These are phyloP conservation scores for Botryosphaeria dothidea DNA, from an alignment of 2,329 filamentous ascomycete species.

Conservation along the genomic window DNA sequence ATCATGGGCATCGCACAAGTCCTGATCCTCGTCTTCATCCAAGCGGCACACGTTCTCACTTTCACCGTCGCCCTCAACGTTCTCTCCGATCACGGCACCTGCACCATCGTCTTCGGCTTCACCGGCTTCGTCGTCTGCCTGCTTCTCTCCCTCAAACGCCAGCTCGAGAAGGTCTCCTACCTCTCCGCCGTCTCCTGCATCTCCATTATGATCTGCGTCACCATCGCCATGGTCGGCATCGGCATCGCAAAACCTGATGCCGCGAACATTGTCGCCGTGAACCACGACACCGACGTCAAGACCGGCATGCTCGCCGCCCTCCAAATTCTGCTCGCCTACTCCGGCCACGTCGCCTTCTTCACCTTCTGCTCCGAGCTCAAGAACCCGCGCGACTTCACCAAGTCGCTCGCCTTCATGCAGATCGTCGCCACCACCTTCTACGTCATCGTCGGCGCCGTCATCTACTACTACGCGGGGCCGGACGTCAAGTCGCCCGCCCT, in stretches of 20 bases:
- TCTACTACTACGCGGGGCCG: conserved; percentile 67
- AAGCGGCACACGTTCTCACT: conserved; percentile 69
- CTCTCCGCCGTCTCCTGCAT: conserved; percentile 61
- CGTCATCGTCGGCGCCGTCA: conserved; percentile 64
- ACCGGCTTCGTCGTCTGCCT: conserved; percentile 61
- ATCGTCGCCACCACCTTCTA: conserved; percentile 62
- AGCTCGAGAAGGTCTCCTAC: conserved; percentile 62
- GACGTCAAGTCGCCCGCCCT: conserved; percentile 67
- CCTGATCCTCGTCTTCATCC: conserved; percentile 68
- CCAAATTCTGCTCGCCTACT: conserved; percentile 73
- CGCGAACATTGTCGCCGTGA: conserved; percentile 30
- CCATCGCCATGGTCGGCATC: conserved; percentile 67
- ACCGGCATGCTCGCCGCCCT: conserved; percentile 32
- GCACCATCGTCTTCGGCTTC: conserved; percentile 64
- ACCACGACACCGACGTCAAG: conserved; percentile 26
- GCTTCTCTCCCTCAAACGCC: conserved; percentile 61
- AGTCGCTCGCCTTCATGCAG: conserved; percentile 64
- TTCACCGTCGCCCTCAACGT: conserved; percentile 69
- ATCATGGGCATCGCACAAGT: conserved; percentile 63
- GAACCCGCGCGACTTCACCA: conserved; percentile 60
- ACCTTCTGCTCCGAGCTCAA: conserved; percentile 65
- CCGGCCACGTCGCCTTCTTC: conserved; percentile 69
- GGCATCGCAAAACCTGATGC: conserved; percentile 51
- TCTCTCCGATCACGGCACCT: conserved; percentile 61
- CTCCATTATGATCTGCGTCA: conserved; percentile 64